Conservation (phyloP, 768 basidiomycete species). For the Lentinula edodes region DNA sequence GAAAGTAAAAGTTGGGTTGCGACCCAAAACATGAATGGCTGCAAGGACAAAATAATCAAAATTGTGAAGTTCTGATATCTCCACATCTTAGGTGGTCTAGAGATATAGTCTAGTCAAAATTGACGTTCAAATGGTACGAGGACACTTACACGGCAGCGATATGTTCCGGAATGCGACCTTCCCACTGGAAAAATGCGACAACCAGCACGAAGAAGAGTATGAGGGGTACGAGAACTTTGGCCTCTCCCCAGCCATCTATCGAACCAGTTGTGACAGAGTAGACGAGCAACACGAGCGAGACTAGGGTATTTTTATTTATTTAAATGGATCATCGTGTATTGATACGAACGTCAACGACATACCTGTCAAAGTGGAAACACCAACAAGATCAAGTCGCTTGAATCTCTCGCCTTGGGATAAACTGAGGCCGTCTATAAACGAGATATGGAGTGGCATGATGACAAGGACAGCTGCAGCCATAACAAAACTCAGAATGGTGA, state of each 20-base stretch:
- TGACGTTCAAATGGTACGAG: background rate
- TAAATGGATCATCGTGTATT: background rate
- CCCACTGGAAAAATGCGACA: constrained; percentile 46
- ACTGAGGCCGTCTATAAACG: background rate
- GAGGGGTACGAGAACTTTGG: constrained; percentile 39
- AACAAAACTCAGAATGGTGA: constrained; percentile 27
- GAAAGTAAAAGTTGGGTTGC: constrained; percentile 27
- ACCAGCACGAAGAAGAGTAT: constrained; percentile 36
- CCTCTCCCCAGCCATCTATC: constrained; percentile 41
- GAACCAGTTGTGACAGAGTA: constrained; percentile 43
- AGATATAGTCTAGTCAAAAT: background rate
- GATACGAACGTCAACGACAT: background rate
- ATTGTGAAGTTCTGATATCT: constrained; percentile 34
- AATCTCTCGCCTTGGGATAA: background rate
- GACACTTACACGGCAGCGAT: constrained; percentile 36
- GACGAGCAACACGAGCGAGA: constrained; percentile 31
- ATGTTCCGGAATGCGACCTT: constrained; percentile 31
- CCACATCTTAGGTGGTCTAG: constrained; percentile 39
- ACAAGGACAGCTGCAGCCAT: constrained; percentile 14
- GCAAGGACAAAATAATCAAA: constrained; percentile 29
- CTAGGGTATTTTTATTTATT: constrained; percentile 16
- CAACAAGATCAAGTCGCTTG: constrained; percentile 9
- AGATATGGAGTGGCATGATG: background rate
- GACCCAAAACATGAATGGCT: constrained; percentile 40
- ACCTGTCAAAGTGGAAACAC: constrained; percentile 7